Base-by-base conservation (phyloP, 2,329 filamentous ascomycete genomes). In the Cladosporium sp. region DNA sequence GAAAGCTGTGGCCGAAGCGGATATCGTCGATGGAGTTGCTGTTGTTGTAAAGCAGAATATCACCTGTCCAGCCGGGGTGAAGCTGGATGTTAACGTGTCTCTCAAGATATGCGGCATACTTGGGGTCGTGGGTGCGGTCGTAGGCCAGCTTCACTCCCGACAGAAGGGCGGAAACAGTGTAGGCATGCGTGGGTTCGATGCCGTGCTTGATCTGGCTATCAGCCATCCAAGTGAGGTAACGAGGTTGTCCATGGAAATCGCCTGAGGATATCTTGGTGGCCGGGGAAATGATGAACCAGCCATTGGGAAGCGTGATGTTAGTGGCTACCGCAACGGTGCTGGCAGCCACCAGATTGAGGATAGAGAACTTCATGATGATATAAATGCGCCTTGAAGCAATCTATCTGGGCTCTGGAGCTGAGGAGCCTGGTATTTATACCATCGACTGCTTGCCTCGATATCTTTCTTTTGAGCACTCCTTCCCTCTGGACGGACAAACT, bases 11-110 rank as follows among this genome's bases (percentile, higher is more conserved):
- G 2, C 64, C 64, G 27, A 55, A 50, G 12, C 45, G 53, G 7
- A 53, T 47, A 30, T 55, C 53, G 17, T 55, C 53, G 24, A 53
- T 52, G n/a, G 50, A 53, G n/a, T 52, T 49, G 27, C 43, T 54
- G 30, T 53, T 53, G 24, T 55, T 53, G 50, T 49, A 51, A 1
- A 47, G 29, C 8, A 52, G 20, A 12, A 58, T 53, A 3, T 51
- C 52, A 18, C 58, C 56, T 20, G 59, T 65, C 22, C 67, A 61
- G 0, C 62, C 67, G 50, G 71, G 69, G 18, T 61, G 52, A 17
- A 68, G 72, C 1, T 69, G 71, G 4, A 68, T 71, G 50, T 75
- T 74, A 47, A 74, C 68, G 56, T 68, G 77, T 38, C 72, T 75
- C 64, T 77, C 77, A 50, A 78, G 74, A 51, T 67, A 59, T 22